Evolutionary conservation across 495 filamentous ascomycete genomes (phyloP).

Genomic region (Hypomontagnella monticulosa): DNA sequence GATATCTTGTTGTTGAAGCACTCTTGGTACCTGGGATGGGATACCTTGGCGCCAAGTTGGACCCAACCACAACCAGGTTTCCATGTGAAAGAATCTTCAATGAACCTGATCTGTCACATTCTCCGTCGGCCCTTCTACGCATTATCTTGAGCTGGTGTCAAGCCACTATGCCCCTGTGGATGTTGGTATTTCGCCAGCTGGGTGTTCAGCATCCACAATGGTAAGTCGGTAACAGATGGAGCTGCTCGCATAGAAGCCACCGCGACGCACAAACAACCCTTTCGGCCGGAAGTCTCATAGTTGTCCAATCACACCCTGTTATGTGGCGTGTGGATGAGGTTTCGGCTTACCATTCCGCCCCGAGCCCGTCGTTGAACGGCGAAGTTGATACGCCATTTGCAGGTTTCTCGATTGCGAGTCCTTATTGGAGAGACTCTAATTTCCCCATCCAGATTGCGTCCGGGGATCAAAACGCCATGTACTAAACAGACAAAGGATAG

Average conservation of each 20-base stretch:
- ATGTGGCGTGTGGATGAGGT: background rate
- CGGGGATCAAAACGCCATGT: conserved; percentile 3
- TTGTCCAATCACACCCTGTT: conserved; percentile 7
- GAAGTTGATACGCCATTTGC: conserved; percentile 1
- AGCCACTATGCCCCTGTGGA: conserved; percentile 3
- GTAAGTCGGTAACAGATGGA: no score
- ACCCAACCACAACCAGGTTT: background rate
- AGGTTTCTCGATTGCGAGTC: background rate
- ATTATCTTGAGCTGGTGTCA: background rate
- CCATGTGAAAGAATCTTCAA: conserved; percentile 11
- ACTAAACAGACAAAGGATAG: conserved; percentile 9
- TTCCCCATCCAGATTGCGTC: background rate
- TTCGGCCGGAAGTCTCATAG: background rate
- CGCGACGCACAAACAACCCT: background rate
- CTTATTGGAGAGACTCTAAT: conserved; percentile 4
- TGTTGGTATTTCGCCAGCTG: background rate
- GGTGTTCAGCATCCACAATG: no score
- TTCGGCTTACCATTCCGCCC: background rate
- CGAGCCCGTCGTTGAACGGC: background rate
- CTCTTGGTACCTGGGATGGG: no score
- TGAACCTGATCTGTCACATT: conserved; percentile 30
- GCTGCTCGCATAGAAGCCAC: no score
- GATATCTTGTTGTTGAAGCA: no score
- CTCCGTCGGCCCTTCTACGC: conserved; percentile 24
- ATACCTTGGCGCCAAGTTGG: conserved; percentile 19